phyloP scores from a whole-genome alignment of 768 basidiomycete species.

The Tremella yokohamensis region DNA sequence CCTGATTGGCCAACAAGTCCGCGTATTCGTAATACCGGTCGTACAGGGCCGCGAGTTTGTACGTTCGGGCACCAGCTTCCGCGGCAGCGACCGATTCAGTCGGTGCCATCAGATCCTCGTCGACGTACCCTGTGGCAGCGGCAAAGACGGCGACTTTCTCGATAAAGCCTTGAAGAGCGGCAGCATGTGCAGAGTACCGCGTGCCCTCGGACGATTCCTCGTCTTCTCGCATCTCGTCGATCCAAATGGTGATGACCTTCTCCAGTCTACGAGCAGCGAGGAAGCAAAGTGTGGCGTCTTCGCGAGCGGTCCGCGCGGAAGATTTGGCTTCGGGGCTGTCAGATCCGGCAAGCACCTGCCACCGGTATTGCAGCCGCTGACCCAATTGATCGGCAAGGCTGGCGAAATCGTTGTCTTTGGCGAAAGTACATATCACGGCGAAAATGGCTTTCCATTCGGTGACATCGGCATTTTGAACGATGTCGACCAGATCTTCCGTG shows the following conservation, averaged over 20 bases:
- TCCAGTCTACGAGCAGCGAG: constrained; percentile 86
- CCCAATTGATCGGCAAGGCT: constrained; percentile 89
- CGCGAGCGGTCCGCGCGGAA: constrained; percentile 59
- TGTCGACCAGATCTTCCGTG: constrained; percentile 82
- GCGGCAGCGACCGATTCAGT: constrained; percentile 53
- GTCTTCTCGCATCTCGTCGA: constrained; percentile 82
- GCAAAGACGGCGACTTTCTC: constrained; percentile 97
- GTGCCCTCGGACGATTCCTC: constrained; percentile 58
- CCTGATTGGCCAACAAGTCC: constrained; percentile 82
- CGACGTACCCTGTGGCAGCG: constrained; percentile 59
- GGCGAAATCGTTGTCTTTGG: constrained; percentile 75
- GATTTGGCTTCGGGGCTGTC: constrained; percentile 52
- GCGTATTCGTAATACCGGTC: constrained; percentile 96
- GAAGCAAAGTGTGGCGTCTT: constrained; percentile 88
- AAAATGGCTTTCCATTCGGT: constrained; percentile 95
- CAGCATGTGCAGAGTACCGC: constrained; percentile 55
- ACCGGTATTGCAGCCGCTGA: constrained; percentile 81
- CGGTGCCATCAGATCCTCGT: constrained; percentile 59
- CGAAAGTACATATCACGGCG: constrained; percentile 93
- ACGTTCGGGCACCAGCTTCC: constrained; percentile 60
- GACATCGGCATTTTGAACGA: constrained; percentile 93
- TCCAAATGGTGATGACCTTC: constrained; percentile 84
- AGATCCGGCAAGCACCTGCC: constrained; percentile 57
- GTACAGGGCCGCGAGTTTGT: constrained; percentile 80
- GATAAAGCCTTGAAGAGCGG: constrained; percentile 85